Evolutionary conservation across 202 grass and related monocot species (phyloP).

Genomic region (Digitaria exilis): DNA sequence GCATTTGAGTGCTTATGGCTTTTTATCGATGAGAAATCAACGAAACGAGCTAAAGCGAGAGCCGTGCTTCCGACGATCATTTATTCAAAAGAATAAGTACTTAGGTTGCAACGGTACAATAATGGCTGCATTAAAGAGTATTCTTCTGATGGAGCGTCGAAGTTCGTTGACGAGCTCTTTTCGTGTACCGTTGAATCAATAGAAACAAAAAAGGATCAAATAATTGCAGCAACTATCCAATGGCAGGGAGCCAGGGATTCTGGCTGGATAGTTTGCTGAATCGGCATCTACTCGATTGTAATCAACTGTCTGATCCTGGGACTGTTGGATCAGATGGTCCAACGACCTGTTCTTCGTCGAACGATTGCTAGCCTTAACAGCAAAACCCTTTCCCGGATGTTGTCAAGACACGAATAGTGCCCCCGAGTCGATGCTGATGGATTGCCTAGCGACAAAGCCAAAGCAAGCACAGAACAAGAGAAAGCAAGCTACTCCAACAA

Average conservation of each 20-base stretch:
- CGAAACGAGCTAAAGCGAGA: too few relatives aligned
- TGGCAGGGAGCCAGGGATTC: background rate
- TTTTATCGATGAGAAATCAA: too few relatives aligned
- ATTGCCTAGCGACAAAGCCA: constrained; percentile 1
- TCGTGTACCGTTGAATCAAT: background rate
- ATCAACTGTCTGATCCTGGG: background rate
- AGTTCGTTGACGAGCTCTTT: background rate
- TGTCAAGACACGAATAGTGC: background rate
- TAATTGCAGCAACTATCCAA: background rate
- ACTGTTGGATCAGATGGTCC: background rate
- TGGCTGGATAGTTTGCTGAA: background rate
- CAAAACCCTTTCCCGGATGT: background rate
- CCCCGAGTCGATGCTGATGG: background rate
- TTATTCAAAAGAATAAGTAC: background rate
- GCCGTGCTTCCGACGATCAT: background rate
- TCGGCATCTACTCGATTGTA: background rate
- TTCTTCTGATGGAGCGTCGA: background rate
- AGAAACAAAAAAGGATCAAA: background rate
- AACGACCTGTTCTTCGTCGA: background rate
- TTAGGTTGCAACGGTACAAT: background rate
- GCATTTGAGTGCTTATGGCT: background rate
- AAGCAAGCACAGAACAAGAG: background rate
- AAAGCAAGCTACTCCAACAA: constrained; percentile 4
- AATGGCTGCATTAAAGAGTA: background rate
- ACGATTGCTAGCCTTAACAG: background rate